Evolutionary conservation across 2,329 filamentous ascomycete genomes (phyloP).

Genomic region (Aureobasidium namibiae): DNA sequence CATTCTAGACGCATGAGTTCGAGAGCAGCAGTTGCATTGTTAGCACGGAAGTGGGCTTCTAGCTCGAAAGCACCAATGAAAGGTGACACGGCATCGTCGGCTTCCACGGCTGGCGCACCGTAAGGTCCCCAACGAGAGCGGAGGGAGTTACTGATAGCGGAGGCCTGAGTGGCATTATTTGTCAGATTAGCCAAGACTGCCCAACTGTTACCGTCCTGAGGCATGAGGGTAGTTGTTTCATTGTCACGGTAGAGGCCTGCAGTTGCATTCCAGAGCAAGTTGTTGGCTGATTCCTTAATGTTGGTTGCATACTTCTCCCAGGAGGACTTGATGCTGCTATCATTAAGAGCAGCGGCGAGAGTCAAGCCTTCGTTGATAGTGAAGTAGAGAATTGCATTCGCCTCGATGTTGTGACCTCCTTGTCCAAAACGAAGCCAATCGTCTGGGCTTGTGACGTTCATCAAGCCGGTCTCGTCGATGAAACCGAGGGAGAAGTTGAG

Average conservation of each 20-base stretch:
- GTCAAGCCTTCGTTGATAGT: constrained; percentile 44
- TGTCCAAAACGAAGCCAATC: constrained; percentile 45
- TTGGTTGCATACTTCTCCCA: constrained; percentile 35
- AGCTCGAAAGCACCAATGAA: constrained; percentile 38
- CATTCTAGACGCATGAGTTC: constrained; percentile 35
- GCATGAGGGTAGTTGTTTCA: constrained; percentile 31
- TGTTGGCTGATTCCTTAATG: constrained; percentile 36
- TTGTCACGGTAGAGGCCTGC: constrained; percentile 32
- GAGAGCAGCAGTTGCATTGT: constrained; percentile 30
- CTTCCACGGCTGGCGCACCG: constrained; percentile 39
- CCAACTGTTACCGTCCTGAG: constrained; percentile 47
- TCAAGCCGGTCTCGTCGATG: constrained; percentile 36
- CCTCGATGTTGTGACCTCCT: constrained; percentile 40
- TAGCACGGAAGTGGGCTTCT: constrained; percentile 35
- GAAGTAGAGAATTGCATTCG: constrained; percentile 41
- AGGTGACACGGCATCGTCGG: constrained; percentile 32
- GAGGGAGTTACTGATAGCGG: constrained; percentile 30
- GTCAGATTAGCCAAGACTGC: constrained; percentile 29
- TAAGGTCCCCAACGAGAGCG: constrained; percentile 35
- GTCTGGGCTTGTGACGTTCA: constrained; percentile 37
- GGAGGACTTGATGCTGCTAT: constrained; percentile 30
- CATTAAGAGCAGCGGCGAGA: constrained; percentile 40
- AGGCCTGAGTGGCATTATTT: constrained; percentile 20
- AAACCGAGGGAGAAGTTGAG: constrained; percentile 34
- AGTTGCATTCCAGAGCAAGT: constrained; percentile 18